Evolutionary conservation across 768 basidiomycete genomes (phyloP), one percentile per base, ranked within the genome.

Genomic region (Russula emetica): DNA sequence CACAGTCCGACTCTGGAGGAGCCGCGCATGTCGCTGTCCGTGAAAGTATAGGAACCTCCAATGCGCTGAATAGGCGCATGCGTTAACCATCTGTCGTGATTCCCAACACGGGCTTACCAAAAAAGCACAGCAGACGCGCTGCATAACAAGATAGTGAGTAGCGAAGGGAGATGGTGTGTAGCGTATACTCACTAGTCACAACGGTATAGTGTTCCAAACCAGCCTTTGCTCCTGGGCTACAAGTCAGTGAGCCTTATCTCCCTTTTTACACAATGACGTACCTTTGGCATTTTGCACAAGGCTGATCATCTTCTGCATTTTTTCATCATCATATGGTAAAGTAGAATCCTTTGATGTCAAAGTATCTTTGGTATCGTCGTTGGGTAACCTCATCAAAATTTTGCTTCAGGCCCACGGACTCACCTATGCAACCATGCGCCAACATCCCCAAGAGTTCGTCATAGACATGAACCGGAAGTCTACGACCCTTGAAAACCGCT

Each of bases 401-500:
- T 5, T 14, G 20, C 16, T 7, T 3, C 18, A 13, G 11, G 51
- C 2, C 2, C 30, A 45, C n/a, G 2, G 14, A 22, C 38, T 52
- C 3, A 83, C 83, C 73, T 20, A 82, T 69, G 68, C 80, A 79
- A 6, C 73, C 70, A 26, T 73, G 66, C 4, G 73, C 72, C 13
- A 72, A 73, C 2, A 77, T 74, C 4, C 80, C 82, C 40, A 72
- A 70, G 5, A 71, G 76, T 36, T 73, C 70, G 34, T 78, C 74
- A 57, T 67, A 64, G 13, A 66, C 55, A 3, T 53, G 44, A 20
- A 44, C 32, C 1, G 60, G 45, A 10, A 71, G 54, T n/a, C 45
- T 4, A 5, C 58, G 63, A 55, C 36, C 62, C 1, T 53, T 52
- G 16, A 66, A 67, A 11, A 55, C 55, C 32, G 60, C 54, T 1